Evolutionary conservation across 192 early-diverging fungal species (phyloP).

Genomic region (Backusella psychrophila): DNA sequence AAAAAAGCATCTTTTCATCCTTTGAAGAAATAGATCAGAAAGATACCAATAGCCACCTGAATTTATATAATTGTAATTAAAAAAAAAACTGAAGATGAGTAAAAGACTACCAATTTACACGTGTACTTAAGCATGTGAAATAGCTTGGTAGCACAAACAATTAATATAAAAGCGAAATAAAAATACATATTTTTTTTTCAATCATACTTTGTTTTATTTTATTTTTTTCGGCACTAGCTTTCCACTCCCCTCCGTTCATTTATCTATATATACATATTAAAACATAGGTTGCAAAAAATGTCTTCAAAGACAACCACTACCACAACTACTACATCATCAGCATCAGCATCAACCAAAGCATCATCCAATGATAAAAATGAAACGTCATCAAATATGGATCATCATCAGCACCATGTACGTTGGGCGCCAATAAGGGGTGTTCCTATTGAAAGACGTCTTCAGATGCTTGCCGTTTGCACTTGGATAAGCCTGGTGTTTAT

Average conservation of each 20-base stretch:
- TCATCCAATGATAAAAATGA: background rate
- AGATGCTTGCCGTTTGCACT: slow-evolving; percentile 59
- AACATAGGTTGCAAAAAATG: background rate
- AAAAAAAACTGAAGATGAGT: background rate
- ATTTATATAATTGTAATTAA: background rate
- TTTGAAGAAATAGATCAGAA: background rate
- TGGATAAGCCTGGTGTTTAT: slow-evolving; percentile 62
- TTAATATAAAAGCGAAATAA: background rate
- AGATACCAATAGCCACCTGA: background rate
- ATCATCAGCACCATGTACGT: slow-evolving; percentile 18
- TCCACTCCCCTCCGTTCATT: background rate
- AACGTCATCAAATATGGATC: background rate
- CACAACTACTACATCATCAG: background rate
- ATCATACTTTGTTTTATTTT: background rate
- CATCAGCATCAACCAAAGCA: background rate
- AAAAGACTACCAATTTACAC: background rate
- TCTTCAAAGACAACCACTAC: slow-evolving; percentile 2
- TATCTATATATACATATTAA: background rate
- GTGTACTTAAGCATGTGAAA: slow-evolving; percentile 7
- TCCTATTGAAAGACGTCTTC: slow-evolving; percentile 64
- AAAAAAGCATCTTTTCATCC: background rate
- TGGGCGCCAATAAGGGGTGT: slow-evolving; percentile 63
- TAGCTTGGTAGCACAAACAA: background rate
- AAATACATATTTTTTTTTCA: background rate
- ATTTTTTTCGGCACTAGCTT: background rate